These are phyloP conservation scores for Cyberlindnera subsufficiens DNA, from an alignment of 805 yeast species.

Conservation along the genomic window DNA sequence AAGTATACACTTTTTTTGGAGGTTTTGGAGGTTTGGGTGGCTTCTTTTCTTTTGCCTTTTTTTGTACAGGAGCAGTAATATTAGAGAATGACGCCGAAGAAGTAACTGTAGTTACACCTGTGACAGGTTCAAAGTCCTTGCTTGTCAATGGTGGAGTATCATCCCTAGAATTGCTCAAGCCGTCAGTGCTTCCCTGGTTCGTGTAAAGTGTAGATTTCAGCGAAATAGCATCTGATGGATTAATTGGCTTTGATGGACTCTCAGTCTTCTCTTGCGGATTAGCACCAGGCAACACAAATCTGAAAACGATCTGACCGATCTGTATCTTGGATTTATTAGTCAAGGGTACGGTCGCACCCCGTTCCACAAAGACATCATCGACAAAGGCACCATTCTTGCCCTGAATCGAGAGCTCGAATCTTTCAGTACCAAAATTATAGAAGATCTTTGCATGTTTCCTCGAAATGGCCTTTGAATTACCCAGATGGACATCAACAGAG, in stretches of 20 bases:
- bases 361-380: slow-evolving; percentile 82
- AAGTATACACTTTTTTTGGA: slow-evolving; percentile 58
- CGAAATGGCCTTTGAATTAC: slow-evolving; percentile 88
- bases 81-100: neutral
- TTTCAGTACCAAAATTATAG: slow-evolving; percentile 92
- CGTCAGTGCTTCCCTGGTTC: slow-evolving; percentile 12
- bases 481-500: slow-evolving; percentile 87
- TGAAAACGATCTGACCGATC: slow-evolving; percentile 87
- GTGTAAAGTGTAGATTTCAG: slow-evolving; percentile 44
- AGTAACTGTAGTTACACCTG: slow-evolving; percentile 10
- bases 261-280: slow-evolving; percentile 32
- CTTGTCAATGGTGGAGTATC: slow-evolving; percentile 14
- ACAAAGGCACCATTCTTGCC: slow-evolving; percentile 98
- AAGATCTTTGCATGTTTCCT: slow-evolving; percentile 93
- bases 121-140: slow-evolving; percentile 21
- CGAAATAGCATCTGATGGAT: slow-evolving; percentile 59
- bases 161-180: slow-evolving; percentile 8
- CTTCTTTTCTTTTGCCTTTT: slow-evolving; percentile 38
- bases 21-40: slow-evolving; percentile 45
- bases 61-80: slow-evolving; percentile 4
- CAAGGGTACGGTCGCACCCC: slow-evolving; percentile 87
- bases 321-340: slow-evolving; percentile 79
- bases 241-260: slow-evolving; percentile 35
- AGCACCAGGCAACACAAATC: slow-evolving; percentile 75
- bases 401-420: slow-evolving; percentile 85